Evolutionary conservation across 495 filamentous ascomycete species (phyloP).

Genomic region (Bathelium albidoporum): DNA sequence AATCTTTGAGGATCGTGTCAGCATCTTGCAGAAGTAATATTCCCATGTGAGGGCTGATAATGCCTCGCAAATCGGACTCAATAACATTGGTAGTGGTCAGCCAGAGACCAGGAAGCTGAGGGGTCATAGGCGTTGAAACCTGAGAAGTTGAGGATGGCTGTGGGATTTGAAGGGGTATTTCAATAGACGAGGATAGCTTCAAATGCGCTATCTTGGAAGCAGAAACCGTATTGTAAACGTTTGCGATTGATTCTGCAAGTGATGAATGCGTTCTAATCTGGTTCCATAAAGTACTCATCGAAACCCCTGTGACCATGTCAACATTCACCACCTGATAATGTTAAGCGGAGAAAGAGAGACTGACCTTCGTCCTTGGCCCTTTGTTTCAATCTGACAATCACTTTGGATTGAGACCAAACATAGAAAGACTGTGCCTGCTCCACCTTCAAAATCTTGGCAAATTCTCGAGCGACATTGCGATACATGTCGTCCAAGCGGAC

Average conservation of each 20-base stretch:
- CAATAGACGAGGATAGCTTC: constrained; percentile 45
- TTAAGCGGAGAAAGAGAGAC: constrained; percentile 11
- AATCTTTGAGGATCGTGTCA: constrained; percentile 68
- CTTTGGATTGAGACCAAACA: constrained; percentile 75
- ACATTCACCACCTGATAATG: constrained; percentile 1
- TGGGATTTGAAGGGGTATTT: constrained; percentile 80
- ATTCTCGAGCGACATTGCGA: constrained; percentile 76
- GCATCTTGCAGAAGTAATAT: constrained; percentile 77
- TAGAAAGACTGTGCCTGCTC: constrained; percentile 81
- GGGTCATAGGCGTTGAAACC: constrained; percentile 55
- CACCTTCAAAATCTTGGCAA: constrained; percentile 79
- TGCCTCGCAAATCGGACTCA: constrained; percentile 53
- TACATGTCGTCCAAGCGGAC: constrained; percentile 69
- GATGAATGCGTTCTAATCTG: constrained; percentile 64
- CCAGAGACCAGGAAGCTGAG: constrained; percentile 63
- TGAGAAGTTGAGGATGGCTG: constrained; percentile 64
- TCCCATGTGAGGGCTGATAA: constrained; percentile 74
- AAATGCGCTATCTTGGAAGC: constrained; percentile 71
- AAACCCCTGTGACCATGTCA: constrained; percentile 34
- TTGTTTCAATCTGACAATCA: constrained; percentile 65
- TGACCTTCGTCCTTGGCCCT: constrained; percentile 56
- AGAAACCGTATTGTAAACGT: constrained; percentile 69
- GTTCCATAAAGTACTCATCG: constrained; percentile 50
- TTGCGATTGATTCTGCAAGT: constrained; percentile 73
- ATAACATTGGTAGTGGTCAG: constrained; percentile 76